phyloP scores from a whole-genome alignment of 2,329 filamentous ascomycete genomes.

The Cucurbitaria berberidis region DNA sequence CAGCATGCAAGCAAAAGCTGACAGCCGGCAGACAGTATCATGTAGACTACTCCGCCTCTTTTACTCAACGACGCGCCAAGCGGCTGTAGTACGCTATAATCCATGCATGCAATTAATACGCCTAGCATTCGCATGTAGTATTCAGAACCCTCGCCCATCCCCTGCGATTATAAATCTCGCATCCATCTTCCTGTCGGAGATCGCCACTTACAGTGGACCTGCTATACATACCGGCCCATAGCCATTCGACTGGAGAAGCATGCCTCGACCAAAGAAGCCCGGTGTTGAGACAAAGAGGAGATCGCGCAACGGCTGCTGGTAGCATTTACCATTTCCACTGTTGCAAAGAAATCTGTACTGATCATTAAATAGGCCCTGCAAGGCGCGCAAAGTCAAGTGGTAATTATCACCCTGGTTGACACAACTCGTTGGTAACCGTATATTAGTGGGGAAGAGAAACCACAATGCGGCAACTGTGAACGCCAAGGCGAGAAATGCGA shows the following conservation, averaged over 20 bases:
- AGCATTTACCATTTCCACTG: slow-evolving; percentile 19
- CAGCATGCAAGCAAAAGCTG: slow-evolving; percentile 5
- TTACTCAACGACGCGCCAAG: slow-evolving; percentile 11
- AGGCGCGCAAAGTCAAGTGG: slow-evolving; percentile 80
- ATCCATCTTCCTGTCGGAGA: slow-evolving; percentile 1
- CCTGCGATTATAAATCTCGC: slow-evolving; percentile 2
- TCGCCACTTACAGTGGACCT: background rate
- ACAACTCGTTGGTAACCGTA: slow-evolving; percentile 21
- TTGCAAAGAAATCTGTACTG: slow-evolving; percentile 10
- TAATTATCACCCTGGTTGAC: slow-evolving; percentile 35
- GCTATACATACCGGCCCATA: background rate
- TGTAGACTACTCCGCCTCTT: background rate
- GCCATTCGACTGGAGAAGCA: slow-evolving; percentile 33
- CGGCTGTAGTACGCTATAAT: slow-evolving; percentile 12
- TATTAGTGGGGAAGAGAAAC: slow-evolving; percentile 72
- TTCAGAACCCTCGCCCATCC: slow-evolving; percentile 9
- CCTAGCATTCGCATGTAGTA: slow-evolving; percentile 5
- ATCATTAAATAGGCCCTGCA: slow-evolving; percentile 69
- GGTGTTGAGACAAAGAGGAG: slow-evolving; percentile 70
- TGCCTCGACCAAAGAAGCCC: slow-evolving; percentile 71
- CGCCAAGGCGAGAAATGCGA: slow-evolving; percentile 76
- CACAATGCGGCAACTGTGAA: slow-evolving; percentile 73
- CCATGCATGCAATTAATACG: slow-evolving; percentile 5
- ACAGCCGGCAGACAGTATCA: background rate
- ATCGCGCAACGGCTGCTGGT: slow-evolving; percentile 74